These are phyloP conservation scores for Aspergillus tanneri DNA, from an alignment of 2,329 filamentous ascomycete species.

Conservation along the genomic window DNA sequence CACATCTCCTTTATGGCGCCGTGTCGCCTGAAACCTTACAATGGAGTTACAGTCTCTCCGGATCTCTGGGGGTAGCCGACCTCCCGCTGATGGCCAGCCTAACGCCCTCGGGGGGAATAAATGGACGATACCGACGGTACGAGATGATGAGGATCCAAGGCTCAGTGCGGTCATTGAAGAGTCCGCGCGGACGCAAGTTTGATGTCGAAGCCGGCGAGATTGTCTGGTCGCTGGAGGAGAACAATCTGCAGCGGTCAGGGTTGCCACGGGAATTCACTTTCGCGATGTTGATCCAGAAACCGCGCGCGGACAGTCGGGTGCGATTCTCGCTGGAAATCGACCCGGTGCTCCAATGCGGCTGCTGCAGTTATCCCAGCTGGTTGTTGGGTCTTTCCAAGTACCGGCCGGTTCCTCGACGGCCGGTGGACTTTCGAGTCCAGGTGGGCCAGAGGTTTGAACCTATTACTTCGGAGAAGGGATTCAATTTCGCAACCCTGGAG, in stretches of 20 bases:
- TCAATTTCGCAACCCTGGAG: conserved; percentile 48
- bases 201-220: conserved; percentile 48
- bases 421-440: conserved; percentile 43
- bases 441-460: conserved; percentile 48
- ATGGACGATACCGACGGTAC: conserved; percentile 45
- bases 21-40: conserved; percentile 50
- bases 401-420: conserved; percentile 37
- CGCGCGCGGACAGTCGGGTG: conserved; percentile 40
- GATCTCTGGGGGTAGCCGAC: conserved; percentile 48
- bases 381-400: conserved; percentile 41
- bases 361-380: conserved; percentile 44
- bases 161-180: conserved; percentile 44
- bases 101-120: conserved; percentile 43
- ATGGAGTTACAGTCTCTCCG: conserved; percentile 50
- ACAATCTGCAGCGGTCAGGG: conserved; percentile 49
- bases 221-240: conserved; percentile 54
- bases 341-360: conserved; percentile 43
- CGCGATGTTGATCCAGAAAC: conserved; percentile 50
- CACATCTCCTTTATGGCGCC: conserved; percentile 50
- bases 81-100: conserved; percentile 44
- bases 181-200: conserved; percentile 34
- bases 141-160: conserved; percentile 54
- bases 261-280: conserved; percentile 54
- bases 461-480: conserved; percentile 34
- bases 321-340: conserved; percentile 45